Percentiles rank a stretch among this genome's conserved stretches.
Evolutionary conservation across 441 rosid species (phyloP).

Genomic region (Rhodomyrtus psidioides): DNA sequence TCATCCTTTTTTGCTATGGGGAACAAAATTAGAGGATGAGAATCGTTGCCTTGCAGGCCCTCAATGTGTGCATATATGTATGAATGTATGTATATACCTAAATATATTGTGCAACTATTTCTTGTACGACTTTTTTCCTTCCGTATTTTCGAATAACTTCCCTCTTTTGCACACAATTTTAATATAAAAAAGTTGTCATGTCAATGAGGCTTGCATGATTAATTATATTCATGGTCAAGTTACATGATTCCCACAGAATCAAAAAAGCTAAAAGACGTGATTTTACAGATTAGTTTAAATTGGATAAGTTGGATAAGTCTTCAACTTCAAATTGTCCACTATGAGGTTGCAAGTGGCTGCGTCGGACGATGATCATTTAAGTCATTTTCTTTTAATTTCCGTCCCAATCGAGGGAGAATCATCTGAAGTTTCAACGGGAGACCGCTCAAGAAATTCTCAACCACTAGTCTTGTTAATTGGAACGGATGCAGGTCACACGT

Average conservation of each 20-base stretch:
- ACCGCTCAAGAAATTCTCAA: neutral
- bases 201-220: neutral
- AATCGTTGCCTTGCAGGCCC: too few relatives aligned
- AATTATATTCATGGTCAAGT: neutral
- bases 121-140: neutral
- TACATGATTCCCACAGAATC: neutral
- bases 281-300: neutral
- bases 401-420: neutral
- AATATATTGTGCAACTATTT: neutral
- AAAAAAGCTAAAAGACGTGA: neutral
- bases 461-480: neutral
- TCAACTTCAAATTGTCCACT: neutral
- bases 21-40: too few relatives aligned
- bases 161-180: neutral
- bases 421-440: neutral
- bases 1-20: too few relatives aligned
- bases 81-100: neutral
- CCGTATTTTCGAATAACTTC: too few relatives aligned
- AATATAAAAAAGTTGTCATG: neutral
- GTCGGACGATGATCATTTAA: neutral
- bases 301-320: neutral
- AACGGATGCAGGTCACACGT: neutral
- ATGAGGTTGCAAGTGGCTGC: neutral
- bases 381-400: neutral
- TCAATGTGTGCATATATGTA: too few relatives aligned